Percentiles rank a stretch among this genome's conserved stretches.
These are phyloP conservation scores for Orbilia javanica DNA, from an alignment of 2,329 filamentous ascomycete genomes.

Conservation along the genomic window DNA sequence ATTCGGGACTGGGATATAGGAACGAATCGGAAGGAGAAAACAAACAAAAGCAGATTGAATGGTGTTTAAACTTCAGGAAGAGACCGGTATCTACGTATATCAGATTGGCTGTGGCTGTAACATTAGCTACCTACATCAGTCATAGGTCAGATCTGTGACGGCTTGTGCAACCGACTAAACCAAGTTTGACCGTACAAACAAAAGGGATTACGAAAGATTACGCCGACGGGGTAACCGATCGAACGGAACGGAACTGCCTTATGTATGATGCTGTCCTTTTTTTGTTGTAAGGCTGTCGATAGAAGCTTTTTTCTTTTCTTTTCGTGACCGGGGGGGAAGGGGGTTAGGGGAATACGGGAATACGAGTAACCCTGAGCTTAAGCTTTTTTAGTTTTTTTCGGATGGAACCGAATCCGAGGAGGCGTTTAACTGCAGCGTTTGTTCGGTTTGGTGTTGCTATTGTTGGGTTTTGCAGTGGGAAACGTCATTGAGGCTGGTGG, in stretches of 20 bases:
- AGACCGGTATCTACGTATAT: neutral
- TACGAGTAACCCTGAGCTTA: neutral
- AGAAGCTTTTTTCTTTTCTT: constrained; percentile 5
- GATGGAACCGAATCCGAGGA: constrained; percentile 2
- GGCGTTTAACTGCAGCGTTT: neutral
- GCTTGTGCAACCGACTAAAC: neutral
- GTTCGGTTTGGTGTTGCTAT: neutral
- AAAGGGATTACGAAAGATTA: neutral
- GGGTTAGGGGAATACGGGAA: neutral
- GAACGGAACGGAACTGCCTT: neutral
- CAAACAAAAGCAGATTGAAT: neutral
- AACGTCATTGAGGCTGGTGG: neutral
- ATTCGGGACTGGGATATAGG: neutral
- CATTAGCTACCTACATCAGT: neutral
- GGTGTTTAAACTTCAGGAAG: neutral
- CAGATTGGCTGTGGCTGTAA: neutral
- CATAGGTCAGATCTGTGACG: neutral
- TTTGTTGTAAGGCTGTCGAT: neutral
- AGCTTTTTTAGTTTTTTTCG: too few relatives aligned
- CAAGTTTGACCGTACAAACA: too few relatives aligned
- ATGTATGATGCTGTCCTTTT: too few relatives aligned
- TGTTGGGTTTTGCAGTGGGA: neutral
- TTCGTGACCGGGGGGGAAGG: neutral
- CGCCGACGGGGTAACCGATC: neutral
- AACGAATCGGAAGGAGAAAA: neutral